phyloP scores from a whole-genome alignment of 2,329 filamentous ascomycete species.

The Aspergillus vadensis region DNA sequence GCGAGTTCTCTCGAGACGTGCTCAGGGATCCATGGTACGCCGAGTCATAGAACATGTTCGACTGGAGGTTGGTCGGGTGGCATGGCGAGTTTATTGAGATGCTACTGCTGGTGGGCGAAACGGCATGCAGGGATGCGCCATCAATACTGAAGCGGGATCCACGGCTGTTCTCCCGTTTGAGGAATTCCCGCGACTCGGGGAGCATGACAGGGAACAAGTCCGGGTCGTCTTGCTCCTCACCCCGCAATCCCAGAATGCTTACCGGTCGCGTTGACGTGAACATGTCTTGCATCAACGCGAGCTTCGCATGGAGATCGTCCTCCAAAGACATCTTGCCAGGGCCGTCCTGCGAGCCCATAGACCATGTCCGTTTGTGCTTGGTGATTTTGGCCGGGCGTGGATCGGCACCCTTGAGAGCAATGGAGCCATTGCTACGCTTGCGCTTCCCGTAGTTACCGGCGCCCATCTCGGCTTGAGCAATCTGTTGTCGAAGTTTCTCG shows the following conservation, averaged over 20 bases:
- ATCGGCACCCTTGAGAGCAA: constrained; percentile 48
- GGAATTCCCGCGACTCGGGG: constrained; percentile 32
- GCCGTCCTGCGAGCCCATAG: constrained; percentile 71
- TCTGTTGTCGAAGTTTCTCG: constrained; percentile 93
- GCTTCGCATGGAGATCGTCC: constrained; percentile 49
- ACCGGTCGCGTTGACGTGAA: constrained; percentile 48
- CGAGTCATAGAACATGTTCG: constrained; percentile 22
- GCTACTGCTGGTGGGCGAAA: constrained; percentile 45
- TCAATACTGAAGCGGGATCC: constrained; percentile 39
- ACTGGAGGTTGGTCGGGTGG: constrained; percentile 21
- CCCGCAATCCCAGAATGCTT: constrained; percentile 46
- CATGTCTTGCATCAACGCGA: constrained; percentile 49
- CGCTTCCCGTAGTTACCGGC: constrained; percentile 63
- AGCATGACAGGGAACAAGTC: constrained; percentile 47
- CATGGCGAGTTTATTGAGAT: constrained; percentile 42
- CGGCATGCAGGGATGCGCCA: constrained; percentile 35
- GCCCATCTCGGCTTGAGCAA: constrained; percentile 69
- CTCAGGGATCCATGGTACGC: constrained; percentile 26
- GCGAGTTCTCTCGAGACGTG: constrained; percentile 28
- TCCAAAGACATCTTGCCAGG: constrained; percentile 45
- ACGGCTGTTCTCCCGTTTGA: constrained; percentile 34
- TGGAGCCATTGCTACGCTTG: constrained; percentile 59
- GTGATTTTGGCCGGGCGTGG: constrained; percentile 75
- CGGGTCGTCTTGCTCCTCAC: constrained; percentile 49
- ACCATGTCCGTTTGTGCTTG: constrained; percentile 95